Evolutionary conservation across 805 yeast genomes (phyloP).

Genomic region (Kazachstania bromeliacearum): DNA sequence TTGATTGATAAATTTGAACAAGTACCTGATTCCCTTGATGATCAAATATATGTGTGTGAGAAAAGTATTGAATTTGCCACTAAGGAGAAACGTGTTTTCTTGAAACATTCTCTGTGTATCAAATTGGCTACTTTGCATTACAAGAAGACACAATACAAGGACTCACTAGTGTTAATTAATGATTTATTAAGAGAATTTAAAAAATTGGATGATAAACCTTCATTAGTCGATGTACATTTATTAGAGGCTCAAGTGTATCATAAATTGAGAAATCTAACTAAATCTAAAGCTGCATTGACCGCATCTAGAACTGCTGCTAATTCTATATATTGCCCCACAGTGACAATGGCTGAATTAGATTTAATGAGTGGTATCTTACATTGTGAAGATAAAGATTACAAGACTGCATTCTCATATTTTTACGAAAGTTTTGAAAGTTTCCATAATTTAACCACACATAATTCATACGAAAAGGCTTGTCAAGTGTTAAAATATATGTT

Average conservation of each 20-base stretch:
- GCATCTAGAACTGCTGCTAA: slow-evolving; percentile 97
- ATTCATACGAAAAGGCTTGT: slow-evolving; percentile 58
- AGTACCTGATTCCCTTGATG: slow-evolving; percentile 52
- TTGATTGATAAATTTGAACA: slow-evolving; percentile 70
- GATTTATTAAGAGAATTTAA: slow-evolving; percentile 75
- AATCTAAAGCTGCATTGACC: slow-evolving; percentile 84
- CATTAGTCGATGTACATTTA: slow-evolving; percentile 89
- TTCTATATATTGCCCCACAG: slow-evolving; percentile 89
- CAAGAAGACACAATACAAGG: slow-evolving; percentile 53
- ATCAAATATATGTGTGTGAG: slow-evolving; percentile 63
- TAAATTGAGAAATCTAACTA: slow-evolving; percentile 82
- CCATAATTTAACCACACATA: slow-evolving; percentile 37
- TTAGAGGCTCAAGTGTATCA: slow-evolving; percentile 86
- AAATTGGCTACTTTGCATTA: slow-evolving; percentile 71
- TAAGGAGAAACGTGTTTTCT: slow-evolving; percentile 71
- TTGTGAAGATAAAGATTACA: slow-evolving; percentile 94
- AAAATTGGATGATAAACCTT: slow-evolving; percentile 86
- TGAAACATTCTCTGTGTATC: slow-evolving; percentile 81
- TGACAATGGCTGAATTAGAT: slow-evolving; percentile 87
- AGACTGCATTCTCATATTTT: slow-evolving; percentile 91
- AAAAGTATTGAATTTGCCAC: slow-evolving; percentile 85
- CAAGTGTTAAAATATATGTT: slow-evolving; percentile 86
- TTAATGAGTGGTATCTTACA: slow-evolving; percentile 91
- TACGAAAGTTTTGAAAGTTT: slow-evolving; percentile 92
- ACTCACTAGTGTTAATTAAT: slow-evolving; percentile 63